A percentile compares a stretch with the other conserved stretches of the same genome.
phyloP scores from a whole-genome alignment of 768 basidiomycete genomes.

The Harrya chromipes region DNA sequence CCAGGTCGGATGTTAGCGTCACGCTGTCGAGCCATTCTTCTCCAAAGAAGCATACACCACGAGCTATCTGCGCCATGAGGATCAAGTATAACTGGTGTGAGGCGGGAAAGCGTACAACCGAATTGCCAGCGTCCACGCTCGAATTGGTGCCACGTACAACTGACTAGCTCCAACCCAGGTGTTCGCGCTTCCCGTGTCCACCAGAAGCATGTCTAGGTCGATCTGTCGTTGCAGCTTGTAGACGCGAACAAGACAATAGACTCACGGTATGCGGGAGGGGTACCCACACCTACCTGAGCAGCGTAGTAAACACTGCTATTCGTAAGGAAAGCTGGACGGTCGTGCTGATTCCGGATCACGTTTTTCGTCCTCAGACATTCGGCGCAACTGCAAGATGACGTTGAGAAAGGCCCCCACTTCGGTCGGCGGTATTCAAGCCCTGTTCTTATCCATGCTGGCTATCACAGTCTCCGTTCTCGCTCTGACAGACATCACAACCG shows the following conservation, averaged over 20 bases:
- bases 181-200: slow-evolving; percentile 33
- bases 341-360: too few species aligned
- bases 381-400: too few species aligned
- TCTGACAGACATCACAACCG: too few species aligned
- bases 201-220: slow-evolving; percentile 24
- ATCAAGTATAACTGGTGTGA: slow-evolving; percentile 4
- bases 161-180: slow-evolving; percentile 29
- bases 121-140: slow-evolving; percentile 15
- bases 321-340: too few species aligned
- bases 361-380: too few species aligned
- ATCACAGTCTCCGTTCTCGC: too few species aligned
- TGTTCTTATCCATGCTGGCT: too few species aligned
- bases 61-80: neutral
- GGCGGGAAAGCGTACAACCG: slow-evolving; percentile 13
- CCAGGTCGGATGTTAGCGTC: slow-evolving; percentile 4
- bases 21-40: slow-evolving; percentile 18
- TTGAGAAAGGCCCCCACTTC: too few species aligned
- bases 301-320: slow-evolving; percentile 29
- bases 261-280: slow-evolving; percentile 26
- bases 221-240: neutral
- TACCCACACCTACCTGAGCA: slow-evolving; percentile 25
- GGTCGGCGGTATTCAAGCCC: too few species aligned
- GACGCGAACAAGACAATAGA: neutral
- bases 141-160: slow-evolving; percentile 14
- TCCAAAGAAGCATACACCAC: slow-evolving; percentile 6